These are phyloP conservation scores for Lachancea sp. DNA, from an alignment of 805 yeast species.

Conservation along the genomic window DNA sequence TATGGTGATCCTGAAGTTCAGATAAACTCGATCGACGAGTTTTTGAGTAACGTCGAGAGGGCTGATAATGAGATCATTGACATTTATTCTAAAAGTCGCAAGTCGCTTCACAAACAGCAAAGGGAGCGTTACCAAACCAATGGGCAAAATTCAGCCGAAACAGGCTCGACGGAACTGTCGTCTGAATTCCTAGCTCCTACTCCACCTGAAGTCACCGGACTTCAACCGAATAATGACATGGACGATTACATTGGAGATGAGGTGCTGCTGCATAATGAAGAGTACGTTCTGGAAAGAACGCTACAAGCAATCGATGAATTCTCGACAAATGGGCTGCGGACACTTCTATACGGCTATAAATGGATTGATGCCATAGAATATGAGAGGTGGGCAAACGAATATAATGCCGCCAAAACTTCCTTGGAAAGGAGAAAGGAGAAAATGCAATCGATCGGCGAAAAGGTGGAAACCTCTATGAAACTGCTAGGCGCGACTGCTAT, in stretches of 20 bases:
- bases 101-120: constrained; percentile 56
- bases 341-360: constrained; percentile 74
- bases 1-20: constrained; percentile 26
- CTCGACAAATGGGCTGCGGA: constrained; percentile 90
- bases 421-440: constrained; percentile 56
- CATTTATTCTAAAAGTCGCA: constrained; percentile 47
- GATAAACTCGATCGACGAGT: constrained; percentile 44
- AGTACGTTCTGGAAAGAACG: constrained; percentile 73
- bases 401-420: constrained; percentile 71
- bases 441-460: constrained; percentile 66
- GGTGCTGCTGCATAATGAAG: constrained; percentile 59
- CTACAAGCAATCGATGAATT: constrained; percentile 88
- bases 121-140: constrained; percentile 42
- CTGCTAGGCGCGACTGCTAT: constrained; percentile 92
- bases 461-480: constrained; percentile 61
- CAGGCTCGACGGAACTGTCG: constrained; percentile 4
- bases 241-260: constrained; percentile 45
- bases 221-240: constrained; percentile 12
- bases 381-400: constrained; percentile 58
- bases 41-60: constrained; percentile 37
- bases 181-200: constrained; percentile 4
- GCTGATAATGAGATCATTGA: constrained; percentile 48
- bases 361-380: constrained; percentile 60
- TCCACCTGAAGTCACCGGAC: constrained; percentile 2
- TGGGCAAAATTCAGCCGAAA: constrained; percentile 3